Evolutionary conservation across 2,329 filamentous ascomycete genomes (phyloP), one percentile per base, ranked within the genome.

Genomic region (Colletotrichum sp.): DNA sequence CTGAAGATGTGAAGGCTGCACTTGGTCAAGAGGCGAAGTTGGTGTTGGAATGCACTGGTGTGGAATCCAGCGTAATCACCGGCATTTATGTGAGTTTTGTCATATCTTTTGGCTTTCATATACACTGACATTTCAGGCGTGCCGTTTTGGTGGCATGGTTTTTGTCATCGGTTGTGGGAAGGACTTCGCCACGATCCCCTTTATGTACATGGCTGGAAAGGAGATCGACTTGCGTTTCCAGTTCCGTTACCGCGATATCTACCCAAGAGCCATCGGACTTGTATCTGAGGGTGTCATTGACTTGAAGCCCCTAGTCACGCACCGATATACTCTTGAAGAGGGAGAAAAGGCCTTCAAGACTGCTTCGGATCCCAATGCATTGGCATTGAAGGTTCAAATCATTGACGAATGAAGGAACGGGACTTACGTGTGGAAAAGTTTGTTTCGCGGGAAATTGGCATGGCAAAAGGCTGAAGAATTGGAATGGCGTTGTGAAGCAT

Each of bases 11-110:
- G 66, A 79, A 78, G 64, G 78, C 78, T 8, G 67, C 81, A 5
- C 82, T 82, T 21, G 76, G 66, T 7, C 66, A 74, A 32, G 71
- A 93, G 80, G 91, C 92, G 3, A 88, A 89, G 32, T 84, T 93
- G 36, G 90, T 89, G 4, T 87, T 94, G 82, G 93, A 94, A 81
- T 94, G 92, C 84, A 94, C 92, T 0, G 93, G 92, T 65, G 91
- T 93, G 16, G 92, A 93, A 81, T 89, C 87, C 77, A 91, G 88
- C 79, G 90, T 94, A 78, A 87, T 87, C 9, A 88, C 89, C 26
- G 92, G 91, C 12, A 93, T 94, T 78, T 91, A 92, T 83, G 89
- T 84, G 71, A 75, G 81, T 80, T 5, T 18, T n/a, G 6, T 26
- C 12, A 16, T 12, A 9, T 62, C 4, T 21, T 21, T 7, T 13